Base-by-base conservation (phyloP, 169 alveolate genomes). In the Plasmodium blacklocki region DNA sequence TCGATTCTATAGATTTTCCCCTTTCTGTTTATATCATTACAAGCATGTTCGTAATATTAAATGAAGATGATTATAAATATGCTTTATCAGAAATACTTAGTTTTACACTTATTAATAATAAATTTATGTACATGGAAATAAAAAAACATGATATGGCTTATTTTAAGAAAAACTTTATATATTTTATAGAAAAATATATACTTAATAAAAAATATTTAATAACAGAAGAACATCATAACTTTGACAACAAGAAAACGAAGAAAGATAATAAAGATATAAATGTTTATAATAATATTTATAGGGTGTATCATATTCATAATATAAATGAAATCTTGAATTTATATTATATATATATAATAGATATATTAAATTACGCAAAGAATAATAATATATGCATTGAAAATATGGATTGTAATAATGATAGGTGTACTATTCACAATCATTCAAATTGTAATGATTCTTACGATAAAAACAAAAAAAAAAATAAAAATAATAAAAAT, bases 81-180 rank as follows among this genome's bases (percentile, higher is more conserved):
- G 59, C 45, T 8, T 11, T 74, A 18, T 4, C 74, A 6, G 74
- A 74, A 15, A n/a, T 50, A 0, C 32, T 74, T 18, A 74, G 43
- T 26, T 21, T 32, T 2, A 67, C 74, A 29, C 43, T 74, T 11
- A 50, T 74, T 9, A 74, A 74, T 59, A 67, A 74, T 39, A 50
- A 50, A 54, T 43, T 21, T 2, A 4, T 74, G 49, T 74, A 39
- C 15, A 6, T 52, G 29, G 19, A 39, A 63, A 74, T 74, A 62
- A 74, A 74, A 21, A 52, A 47, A 26, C 21, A 63, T 1, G 66
- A 62, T 23, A 15, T 60, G 58, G 29, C 12, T 19, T 67, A 52
- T 49, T 74, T 74, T 29, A 39, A 18, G 29, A 74, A 74, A 18
- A 74, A 45, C 4, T 4, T 18, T 45, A 59, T 60, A 60, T 60